Evolutionary conservation across 176 grass and related monocot genomes (phyloP), one percentile per base, ranked within the genome.

Genomic region (Pontederia paniculata): DNA sequence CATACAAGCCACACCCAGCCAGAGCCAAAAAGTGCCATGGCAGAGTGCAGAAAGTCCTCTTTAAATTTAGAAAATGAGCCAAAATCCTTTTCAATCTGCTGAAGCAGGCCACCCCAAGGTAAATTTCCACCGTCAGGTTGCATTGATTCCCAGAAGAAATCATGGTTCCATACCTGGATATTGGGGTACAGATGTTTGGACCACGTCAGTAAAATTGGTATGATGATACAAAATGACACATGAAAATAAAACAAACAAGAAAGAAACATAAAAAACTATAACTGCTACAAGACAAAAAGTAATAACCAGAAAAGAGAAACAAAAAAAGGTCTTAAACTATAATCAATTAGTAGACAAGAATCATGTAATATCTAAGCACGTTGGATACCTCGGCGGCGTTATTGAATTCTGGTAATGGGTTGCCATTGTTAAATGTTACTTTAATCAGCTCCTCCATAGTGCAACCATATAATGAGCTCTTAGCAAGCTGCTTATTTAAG

Each of bases 121-220:
- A 50, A 65, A 8, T 70, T 82, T 17, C 93, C 93, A 15, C 93
- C 93, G 41, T 84, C 49, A 73, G 83, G 83, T 73, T 90, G 83
- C 85, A 97, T 97, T 21, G 93, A 90, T 57, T 97, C 93, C 93
- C 86, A 90, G 52, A 90, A 97, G 54, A 90, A 90, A 57, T 90
- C 77, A 60, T 97, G 93, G 77, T 83, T 97, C 85, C 86, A 97
- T 6, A 97, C 65, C 93, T 90, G 62, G 28, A 63, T 44, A 61
- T 48, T 42, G 20, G n/a, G 53, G 28, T 1, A 67, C 11, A 12
- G 9, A 68, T 25, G 47, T 4, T 55, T 12, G 28, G 28, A 37
- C 28, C 3, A 37, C 7, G 7, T 37, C 7, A 37, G 28, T 37
- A 5, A 1, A 37, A 37, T 0, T 37, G 1, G 1, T 37, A 37